Conservation (phyloP, 176 grass and related monocot genomes). For the Aegilops tauschii region DNA sequence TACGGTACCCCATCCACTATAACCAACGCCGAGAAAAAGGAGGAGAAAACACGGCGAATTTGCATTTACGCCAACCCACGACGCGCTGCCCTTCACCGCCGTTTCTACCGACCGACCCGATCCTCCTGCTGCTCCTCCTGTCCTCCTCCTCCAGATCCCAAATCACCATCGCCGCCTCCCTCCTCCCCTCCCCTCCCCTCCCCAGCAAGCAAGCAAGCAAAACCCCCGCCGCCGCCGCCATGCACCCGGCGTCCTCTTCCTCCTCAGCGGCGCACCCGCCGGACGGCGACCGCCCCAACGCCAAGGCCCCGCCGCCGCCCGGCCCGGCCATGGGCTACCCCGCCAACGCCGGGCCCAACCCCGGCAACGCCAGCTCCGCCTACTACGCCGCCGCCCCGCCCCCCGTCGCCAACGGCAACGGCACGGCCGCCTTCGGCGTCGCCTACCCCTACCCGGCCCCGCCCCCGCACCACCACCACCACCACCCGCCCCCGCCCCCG, state of each 20-base stretch:
- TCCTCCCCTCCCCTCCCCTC: too few relatives aligned
- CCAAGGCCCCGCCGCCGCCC: slow-evolving; percentile 40
- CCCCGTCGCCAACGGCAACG: slow-evolving; percentile 1
- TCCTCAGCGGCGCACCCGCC: background rate
- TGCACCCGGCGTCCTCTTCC: slow-evolving; percentile 27
- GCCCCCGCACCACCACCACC: slow-evolving; percentile 27
- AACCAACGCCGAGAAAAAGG: background rate
- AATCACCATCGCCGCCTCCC: slow-evolving; percentile 14
- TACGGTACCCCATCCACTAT: background rate
- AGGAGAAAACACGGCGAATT: background rate
- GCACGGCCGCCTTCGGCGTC: slow-evolving; percentile 28
- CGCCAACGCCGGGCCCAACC: slow-evolving; percentile 38
- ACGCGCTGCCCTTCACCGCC: background rate
- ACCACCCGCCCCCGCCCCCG: background rate
- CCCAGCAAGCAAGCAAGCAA: background rate
- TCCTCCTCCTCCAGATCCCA: slow-evolving; percentile 25
- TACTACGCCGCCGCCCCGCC: slow-evolving; percentile 32
- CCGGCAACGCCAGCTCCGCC: slow-evolving; percentile 9
- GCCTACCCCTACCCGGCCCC: slow-evolving; percentile 52
- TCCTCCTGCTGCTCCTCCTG: background rate
- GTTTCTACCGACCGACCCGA: slow-evolving; percentile 18
- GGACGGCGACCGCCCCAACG: background rate
- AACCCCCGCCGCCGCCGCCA: background rate
- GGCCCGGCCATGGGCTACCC: slow-evolving; percentile 73
- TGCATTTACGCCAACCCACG: background rate